phyloP scores from a whole-genome alignment of 2,329 filamentous ascomycete species.

The Neopestalotiopsis sp. region DNA sequence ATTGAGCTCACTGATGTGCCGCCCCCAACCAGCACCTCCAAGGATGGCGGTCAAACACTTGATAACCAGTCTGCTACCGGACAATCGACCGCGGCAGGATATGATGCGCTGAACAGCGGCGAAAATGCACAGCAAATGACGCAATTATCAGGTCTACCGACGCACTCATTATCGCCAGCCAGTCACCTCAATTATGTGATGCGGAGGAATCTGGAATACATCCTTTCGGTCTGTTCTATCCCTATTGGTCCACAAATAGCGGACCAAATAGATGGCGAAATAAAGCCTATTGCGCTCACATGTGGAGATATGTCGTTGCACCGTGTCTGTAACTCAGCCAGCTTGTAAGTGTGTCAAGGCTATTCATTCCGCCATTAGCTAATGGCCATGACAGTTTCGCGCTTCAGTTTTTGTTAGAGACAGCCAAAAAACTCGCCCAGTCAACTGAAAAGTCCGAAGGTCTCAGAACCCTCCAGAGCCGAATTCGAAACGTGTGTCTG shows the following conservation, averaged over 20 bases:
- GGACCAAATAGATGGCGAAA: not conserved
- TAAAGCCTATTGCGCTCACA: constrained; percentile 17
- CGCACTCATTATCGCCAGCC: not conserved
- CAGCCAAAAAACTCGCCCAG: constrained; percentile 3
- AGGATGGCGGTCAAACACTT: too few species aligned
- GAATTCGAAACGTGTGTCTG: not conserved
- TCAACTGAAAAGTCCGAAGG: not conserved
- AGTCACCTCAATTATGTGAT: constrained; percentile 14
- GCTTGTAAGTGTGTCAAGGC: constrained; percentile 18
- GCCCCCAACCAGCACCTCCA: too few species aligned
- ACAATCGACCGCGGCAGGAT: too few species aligned
- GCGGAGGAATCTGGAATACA: constrained; percentile 19
- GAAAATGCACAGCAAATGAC: too few species aligned
- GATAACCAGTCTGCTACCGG: too few species aligned
- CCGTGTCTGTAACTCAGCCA: constrained; percentile 18
- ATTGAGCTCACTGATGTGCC: too few species aligned
- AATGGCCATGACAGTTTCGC: constrained; percentile 9
- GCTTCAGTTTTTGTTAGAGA: constrained; percentile 16
- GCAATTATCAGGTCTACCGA: too few species aligned
- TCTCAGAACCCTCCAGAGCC: not conserved
- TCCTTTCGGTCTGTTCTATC: constrained; percentile 21
- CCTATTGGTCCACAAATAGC: not conserved
- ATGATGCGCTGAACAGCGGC: too few species aligned
- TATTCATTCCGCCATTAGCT: too few species aligned
- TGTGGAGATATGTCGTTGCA: constrained; percentile 24